These are phyloP conservation scores for Talaromyces borbonicus DNA, from an alignment of 495 filamentous ascomycete genomes.

Conservation along the genomic window DNA sequence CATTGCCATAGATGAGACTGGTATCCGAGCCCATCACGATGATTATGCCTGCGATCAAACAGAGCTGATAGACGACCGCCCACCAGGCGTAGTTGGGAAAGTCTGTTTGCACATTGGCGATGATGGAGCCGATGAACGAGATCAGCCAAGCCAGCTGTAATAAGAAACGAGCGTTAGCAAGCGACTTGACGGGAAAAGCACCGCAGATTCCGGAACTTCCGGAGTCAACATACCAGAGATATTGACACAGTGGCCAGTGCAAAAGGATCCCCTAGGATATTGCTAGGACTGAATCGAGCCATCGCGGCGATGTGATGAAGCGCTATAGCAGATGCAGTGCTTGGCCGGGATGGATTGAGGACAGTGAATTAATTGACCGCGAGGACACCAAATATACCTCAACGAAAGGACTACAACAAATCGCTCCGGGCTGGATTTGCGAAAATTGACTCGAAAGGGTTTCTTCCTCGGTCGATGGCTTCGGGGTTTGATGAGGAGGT, in stretches of 20 bases:
- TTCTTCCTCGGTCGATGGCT: too few species aligned
- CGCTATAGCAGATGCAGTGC: too few species aligned
- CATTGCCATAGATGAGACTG: conserved; percentile 78
- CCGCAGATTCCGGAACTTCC: not conserved
- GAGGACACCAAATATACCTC: too few species aligned
- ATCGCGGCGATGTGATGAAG: conserved; percentile 15
- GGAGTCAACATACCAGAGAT: conserved; percentile 56
- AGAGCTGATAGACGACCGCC: conserved; percentile 75
- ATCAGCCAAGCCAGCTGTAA: conserved; percentile 96
- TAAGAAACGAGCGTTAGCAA: conserved; percentile 7
- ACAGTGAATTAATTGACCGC: too few species aligned
- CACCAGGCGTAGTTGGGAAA: conserved; percentile 92
- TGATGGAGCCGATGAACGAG: conserved; percentile 73
- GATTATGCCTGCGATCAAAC: conserved; percentile 67
- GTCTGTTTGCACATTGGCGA: conserved; percentile 47
- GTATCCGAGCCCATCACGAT: conserved; percentile 74
- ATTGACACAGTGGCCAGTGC: conserved; percentile 91
- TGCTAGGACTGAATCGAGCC: conserved; percentile 65
- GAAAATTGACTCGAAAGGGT: too few species aligned
- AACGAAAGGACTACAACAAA: too few species aligned
- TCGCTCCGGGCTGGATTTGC: too few species aligned
- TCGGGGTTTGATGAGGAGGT: too few species aligned
- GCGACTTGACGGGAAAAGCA: not conserved
- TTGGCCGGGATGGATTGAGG: too few species aligned
- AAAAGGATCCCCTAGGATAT: conserved; percentile 93